These are phyloP conservation scores for Lathyrus sativus DNA, from an alignment of 306 rosid genomes.

Conservation along the genomic window DNA sequence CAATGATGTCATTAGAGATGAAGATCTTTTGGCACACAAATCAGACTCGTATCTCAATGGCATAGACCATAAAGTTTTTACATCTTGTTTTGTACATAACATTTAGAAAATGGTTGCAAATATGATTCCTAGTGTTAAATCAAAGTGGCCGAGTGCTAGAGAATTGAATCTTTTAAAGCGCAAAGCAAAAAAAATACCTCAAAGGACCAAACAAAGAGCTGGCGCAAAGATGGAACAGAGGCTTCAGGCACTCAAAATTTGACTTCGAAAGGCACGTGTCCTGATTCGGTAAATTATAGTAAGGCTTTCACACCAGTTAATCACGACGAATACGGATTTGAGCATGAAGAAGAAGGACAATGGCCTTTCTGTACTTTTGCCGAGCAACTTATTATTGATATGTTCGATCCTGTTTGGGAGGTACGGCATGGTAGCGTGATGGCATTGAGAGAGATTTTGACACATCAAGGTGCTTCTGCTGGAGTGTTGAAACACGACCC, in stretches of 20 bases:
- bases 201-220: conserved; percentile 82
- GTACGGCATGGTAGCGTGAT: conserved; percentile 95
- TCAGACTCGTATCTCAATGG: conserved; percentile 64
- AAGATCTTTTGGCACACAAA: conserved; percentile 78
- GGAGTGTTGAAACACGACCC: conserved; percentile 67
- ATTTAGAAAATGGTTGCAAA: conserved; percentile 85
- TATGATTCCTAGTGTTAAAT: conserved; percentile 84
- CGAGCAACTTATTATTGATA: conserved; percentile 87
- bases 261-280: conserved; percentile 51
- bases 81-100: conserved; percentile 67
- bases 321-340: conserved; percentile 70
- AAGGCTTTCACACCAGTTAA: conserved; percentile 54
- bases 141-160: conserved; percentile 94
- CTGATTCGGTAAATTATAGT: conserved; percentile 57
- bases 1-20: conserved; percentile 93
- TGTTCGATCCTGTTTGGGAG: conserved; percentile 98
- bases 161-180: conserved; percentile 89
- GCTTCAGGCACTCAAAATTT: conserved; percentile 55
- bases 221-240: conserved; percentile 85
- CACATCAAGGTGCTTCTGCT: conserved; percentile 94
- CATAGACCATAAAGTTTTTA: conserved; percentile 64
- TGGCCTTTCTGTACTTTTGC: conserved; percentile 90
- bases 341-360: conserved; percentile 72
- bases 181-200: conserved; percentile 82
- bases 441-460: conserved; percentile 94